Evolutionary conservation across 306 rosid genomes (phyloP).

Genomic region (Carpinus fangiana): DNA sequence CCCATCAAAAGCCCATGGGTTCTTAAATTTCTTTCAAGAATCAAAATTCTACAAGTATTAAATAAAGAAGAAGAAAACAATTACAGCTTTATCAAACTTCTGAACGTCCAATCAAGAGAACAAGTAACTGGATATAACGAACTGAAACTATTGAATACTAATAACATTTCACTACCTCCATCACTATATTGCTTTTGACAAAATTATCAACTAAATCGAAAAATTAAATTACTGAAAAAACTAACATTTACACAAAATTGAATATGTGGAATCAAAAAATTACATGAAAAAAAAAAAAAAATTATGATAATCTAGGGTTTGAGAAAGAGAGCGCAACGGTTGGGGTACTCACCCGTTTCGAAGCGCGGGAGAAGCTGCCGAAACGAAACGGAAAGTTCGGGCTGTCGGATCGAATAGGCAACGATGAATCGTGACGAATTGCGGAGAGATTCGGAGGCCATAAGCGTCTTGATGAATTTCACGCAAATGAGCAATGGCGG

Average conservation of each 20-base stretch:
- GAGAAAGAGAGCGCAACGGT: background rate
- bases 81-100: background rate
- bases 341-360: constrained; percentile 25
- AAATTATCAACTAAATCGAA: background rate
- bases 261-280: background rate
- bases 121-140: constrained; percentile 15
- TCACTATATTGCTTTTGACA: background rate
- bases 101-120: background rate
- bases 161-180: background rate
- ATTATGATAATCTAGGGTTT: constrained; percentile 14
- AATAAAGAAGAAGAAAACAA: background rate
- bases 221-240: background rate
- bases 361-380: constrained; percentile 7
- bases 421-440: constrained; percentile 19
- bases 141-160: background rate
- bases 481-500: background rate
- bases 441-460: constrained; percentile 47
- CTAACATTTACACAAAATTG: background rate
- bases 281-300: background rate
- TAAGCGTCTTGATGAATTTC: constrained; percentile 29
- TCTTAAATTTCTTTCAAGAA: background rate
- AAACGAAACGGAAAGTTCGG: constrained; percentile 12
- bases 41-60: background rate
- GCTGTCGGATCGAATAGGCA: constrained; percentile 21
- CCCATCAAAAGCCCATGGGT: background rate